Evolutionary conservation across 2,329 filamentous ascomycete genomes (phyloP).

Genomic region (Xylaria sp.): DNA sequence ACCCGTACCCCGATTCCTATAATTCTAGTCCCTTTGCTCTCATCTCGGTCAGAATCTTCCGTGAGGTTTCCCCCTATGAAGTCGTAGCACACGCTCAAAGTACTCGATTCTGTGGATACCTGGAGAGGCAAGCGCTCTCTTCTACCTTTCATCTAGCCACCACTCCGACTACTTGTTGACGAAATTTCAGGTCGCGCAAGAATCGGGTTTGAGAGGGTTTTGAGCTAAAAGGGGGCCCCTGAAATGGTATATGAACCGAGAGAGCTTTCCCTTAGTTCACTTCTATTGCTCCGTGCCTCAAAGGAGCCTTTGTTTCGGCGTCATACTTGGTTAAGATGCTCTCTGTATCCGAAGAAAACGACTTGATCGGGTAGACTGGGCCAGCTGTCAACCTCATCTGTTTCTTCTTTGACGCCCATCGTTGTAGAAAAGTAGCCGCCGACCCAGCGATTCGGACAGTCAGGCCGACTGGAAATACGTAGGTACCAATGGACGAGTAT

Average conservation of each 20-base stretch:
- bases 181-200: too few species aligned
- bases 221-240: background rate
- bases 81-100: background rate
- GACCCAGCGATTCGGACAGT: slow-evolving; percentile 7
- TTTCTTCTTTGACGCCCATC: slow-evolving; percentile 2
- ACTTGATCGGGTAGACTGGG: background rate
- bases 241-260: background rate
- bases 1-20: too few species aligned
- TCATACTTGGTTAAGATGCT: background rate
- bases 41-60: too few species aligned
- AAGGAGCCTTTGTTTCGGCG: background rate
- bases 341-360: background rate
- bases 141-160: background rate
- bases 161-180: too few species aligned
- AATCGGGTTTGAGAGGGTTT: background rate
- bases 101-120: too few species aligned
- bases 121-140: background rate
- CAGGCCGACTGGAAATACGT: slow-evolving; percentile 5
- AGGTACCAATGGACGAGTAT: slow-evolving; percentile 4
- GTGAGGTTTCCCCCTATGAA: background rate
- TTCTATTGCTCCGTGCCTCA: background rate
- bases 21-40: too few species aligned
- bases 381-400: background rate
- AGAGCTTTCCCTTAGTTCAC: background rate
- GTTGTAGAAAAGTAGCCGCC: background rate